phyloP scores from a whole-genome alignment of 805 yeast genomes.

The Schizosaccharomyces lindneri region DNA sequence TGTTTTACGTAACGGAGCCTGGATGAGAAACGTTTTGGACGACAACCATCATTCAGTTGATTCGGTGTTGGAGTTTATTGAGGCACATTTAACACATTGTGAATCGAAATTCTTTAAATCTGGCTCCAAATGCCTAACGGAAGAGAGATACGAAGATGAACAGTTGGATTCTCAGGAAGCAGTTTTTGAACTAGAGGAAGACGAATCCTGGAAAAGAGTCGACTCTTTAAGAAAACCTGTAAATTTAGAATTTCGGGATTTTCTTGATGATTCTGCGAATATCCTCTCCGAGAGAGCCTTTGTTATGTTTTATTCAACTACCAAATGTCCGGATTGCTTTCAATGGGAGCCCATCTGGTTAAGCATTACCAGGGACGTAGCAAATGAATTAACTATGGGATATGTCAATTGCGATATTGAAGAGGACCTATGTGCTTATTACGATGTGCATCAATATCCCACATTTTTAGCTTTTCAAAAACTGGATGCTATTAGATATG shows the following conservation, averaged over 20 bases:
- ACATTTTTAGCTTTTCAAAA: neutral
- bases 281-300: neutral
- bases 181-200: neutral
- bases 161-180: neutral
- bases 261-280: neutral
- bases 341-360: neutral
- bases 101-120: neutral
- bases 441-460: neutral
- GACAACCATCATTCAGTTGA: neutral
- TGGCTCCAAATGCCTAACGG: neutral
- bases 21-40: neutral
- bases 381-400: neutral
- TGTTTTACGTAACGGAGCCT: neutral
- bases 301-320: neutral
- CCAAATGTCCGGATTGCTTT: neutral
- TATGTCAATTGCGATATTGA: neutral
- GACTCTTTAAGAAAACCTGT: neutral
- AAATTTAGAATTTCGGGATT: neutral
- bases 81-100: neutral
- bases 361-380: neutral
- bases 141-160: neutral
- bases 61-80: neutral
- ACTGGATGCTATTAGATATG: neutral
- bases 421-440: neutral
- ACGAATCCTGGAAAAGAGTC: neutral